phyloP scores from a whole-genome alignment of 2,329 filamentous ascomycete species.

The Gliomastix tumulicola region DNA sequence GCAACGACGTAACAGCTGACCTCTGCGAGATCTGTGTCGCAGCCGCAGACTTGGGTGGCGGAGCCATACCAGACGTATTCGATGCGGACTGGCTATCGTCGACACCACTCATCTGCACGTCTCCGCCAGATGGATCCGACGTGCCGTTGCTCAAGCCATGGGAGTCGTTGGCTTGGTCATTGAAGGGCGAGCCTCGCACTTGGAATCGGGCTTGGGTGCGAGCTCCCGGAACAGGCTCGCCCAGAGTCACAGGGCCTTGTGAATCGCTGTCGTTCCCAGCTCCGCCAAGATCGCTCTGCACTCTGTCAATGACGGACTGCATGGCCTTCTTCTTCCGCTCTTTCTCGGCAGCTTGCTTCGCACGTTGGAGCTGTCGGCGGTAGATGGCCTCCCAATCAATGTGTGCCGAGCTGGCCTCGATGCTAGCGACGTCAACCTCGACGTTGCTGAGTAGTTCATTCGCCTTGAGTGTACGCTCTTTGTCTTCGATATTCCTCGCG shows the following conservation, averaged over 20 bases:
- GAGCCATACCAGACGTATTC: constrained; percentile 38
- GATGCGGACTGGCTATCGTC: constrained; percentile 40
- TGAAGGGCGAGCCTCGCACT: constrained; percentile 47
- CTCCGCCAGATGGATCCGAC: constrained; percentile 39
- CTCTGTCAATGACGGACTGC: constrained; percentile 44
- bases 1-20: constrained; percentile 51
- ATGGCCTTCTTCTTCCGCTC: constrained; percentile 55
- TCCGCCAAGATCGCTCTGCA: constrained; percentile 42
- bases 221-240: constrained; percentile 54
- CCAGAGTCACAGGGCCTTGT: constrained; percentile 52
- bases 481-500: constrained; percentile 74
- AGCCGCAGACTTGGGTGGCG: constrained; percentile 31
- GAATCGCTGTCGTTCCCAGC: constrained; percentile 46
- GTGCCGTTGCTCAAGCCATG: constrained; percentile 48
- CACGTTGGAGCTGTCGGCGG: constrained; percentile 61
- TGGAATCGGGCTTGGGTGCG: constrained; percentile 47
- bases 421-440: constrained; percentile 79
- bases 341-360: constrained; percentile 51
- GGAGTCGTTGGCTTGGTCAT: constrained; percentile 48
- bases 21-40: constrained; percentile 58
- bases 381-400: constrained; percentile 81
- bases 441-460: constrained; percentile 91
- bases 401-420: constrained; percentile 61
- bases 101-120: constrained; percentile 56
- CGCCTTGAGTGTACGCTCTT: constrained; percentile 74